Percentiles rank a stretch among this genome's conserved stretches.
Conservation (phyloP, 371 early-diverging fungal species). For the Zopfochytrium polystomum region DNA sequence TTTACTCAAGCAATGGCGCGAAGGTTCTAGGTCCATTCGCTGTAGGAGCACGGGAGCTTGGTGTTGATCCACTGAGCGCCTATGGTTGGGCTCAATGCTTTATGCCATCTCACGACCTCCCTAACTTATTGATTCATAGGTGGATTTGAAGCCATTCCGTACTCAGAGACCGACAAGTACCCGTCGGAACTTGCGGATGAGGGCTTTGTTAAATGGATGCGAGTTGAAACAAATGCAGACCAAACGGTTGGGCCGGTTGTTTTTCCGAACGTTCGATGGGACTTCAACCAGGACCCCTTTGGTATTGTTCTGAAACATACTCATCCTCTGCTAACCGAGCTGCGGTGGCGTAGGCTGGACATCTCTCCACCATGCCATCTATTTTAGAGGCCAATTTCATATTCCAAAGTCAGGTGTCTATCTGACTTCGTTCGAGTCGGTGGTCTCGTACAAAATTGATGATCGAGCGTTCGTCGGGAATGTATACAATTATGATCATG, state of each 20-base stretch:
- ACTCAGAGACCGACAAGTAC: conserved; percentile 44
- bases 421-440: conserved; percentile 29
- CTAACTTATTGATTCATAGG: conserved; percentile 32
- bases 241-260: conserved; percentile 52
- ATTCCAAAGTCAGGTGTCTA: conserved; percentile 35
- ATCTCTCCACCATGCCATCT: conserved; percentile 40
- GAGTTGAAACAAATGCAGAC: conserved; percentile 38
- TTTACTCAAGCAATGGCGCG: too few relatives aligned
- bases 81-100: conserved; percentile 45
- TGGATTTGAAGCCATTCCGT: conserved; percentile 56
- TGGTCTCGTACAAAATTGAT: conserved; percentile 44
- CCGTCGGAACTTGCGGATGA: conserved; percentile 64
- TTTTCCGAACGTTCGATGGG: conserved; percentile 53
- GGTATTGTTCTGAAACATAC: conserved; percentile 33
- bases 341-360: conserved; percentile 37
- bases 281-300: conserved; percentile 53
- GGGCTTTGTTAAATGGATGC: conserved; percentile 58
- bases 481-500: conserved; percentile 41
- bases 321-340: background rate
- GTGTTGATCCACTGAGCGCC: conserved; percentile 65
- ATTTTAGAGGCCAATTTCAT: conserved; percentile 38
- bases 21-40: conserved; percentile 64
- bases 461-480: conserved; percentile 39
- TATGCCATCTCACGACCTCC: background rate
- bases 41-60: conserved; percentile 64